Conservation (phyloP, 306 rosid genomes). For the Gastrolobium villosum region DNA sequence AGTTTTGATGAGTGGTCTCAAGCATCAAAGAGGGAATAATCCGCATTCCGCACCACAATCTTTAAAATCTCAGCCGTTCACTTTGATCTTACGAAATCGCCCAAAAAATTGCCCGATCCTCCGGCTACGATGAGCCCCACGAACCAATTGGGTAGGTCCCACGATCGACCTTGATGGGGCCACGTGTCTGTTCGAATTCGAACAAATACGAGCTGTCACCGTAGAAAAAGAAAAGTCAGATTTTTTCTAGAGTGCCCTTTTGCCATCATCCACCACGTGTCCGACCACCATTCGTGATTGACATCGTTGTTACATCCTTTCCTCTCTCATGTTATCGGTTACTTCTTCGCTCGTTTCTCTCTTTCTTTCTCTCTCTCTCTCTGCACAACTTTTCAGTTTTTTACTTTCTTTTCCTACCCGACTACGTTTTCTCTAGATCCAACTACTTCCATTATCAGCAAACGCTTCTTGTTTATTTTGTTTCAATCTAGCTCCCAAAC, state of each 20-base stretch:
- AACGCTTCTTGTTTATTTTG: not conserved
- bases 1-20: not conserved
- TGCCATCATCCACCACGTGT: slow-evolving; percentile 42
- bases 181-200: slow-evolving; percentile 24
- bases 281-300: slow-evolving; percentile 24
- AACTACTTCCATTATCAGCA: slow-evolving; percentile 31
- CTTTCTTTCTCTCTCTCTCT: not conserved
- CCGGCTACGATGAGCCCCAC: not conserved
- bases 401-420: slow-evolving; percentile 41
- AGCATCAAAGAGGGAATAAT: not conserved
- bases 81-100: not conserved
- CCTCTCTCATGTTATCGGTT: slow-evolving; percentile 44
- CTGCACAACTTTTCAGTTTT: slow-evolving; percentile 21
- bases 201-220: slow-evolving; percentile 31
- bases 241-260: slow-evolving; percentile 24
- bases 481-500: slow-evolving; percentile 2
- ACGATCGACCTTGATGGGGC: not conserved
- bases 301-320: slow-evolving; percentile 23
- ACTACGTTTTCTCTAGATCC: slow-evolving; percentile 51
- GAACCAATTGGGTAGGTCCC: slow-evolving; percentile 32
- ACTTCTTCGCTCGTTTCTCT: not conserved
- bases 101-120: not conserved
- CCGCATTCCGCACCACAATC: not conserved
- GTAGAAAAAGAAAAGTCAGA: slow-evolving; percentile 41
- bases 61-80: slow-evolving; percentile 15